phyloP scores from a whole-genome alignment of 129 eudicot genomes.

The Centaurea solstitialis region DNA sequence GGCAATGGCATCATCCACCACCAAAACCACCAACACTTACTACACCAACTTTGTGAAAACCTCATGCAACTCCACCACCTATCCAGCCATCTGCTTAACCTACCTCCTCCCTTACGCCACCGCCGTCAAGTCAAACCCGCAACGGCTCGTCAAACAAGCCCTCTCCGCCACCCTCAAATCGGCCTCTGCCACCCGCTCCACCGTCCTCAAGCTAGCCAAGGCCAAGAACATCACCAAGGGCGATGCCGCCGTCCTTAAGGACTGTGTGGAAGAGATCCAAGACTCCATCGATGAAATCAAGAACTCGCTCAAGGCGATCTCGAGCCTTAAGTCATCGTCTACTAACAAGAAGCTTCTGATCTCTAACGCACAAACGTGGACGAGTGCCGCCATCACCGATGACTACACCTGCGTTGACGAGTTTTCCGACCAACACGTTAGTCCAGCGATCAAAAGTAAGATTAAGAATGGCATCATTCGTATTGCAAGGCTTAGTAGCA shows the following conservation, averaged over 20 bases:
- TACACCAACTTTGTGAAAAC: conserved; percentile 41
- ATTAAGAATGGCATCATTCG: conserved; percentile 33
- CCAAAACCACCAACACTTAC: too few relatives aligned
- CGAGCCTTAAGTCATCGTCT: conserved; percentile 8
- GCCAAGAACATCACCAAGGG: conserved; percentile 29
- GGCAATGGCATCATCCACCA: not conserved
- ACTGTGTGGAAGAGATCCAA: conserved; percentile 52
- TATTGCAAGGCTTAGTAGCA: conserved; percentile 52
- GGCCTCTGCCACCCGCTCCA: conserved; percentile 33
- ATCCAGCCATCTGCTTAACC: conserved; percentile 51
- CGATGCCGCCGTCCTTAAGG: conserved; percentile 46
- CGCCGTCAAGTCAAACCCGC: conserved; percentile 37
- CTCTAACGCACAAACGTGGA: conserved; percentile 64
- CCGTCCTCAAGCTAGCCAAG: conserved; percentile 30
- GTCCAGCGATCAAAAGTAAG: conserved; percentile 39
- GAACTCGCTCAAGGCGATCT: conserved; percentile 19
- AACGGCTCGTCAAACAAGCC: conserved; percentile 46
- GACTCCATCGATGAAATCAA: conserved; percentile 57
- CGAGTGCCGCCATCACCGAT: conserved; percentile 77
- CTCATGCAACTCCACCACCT: conserved; percentile 54
- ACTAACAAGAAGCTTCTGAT: conserved; percentile 35
- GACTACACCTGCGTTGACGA: conserved; percentile 70
- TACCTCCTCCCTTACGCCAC: conserved; percentile 58
- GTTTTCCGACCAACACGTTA: conserved; percentile 31
- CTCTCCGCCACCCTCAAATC: conserved; percentile 48